These are phyloP conservation scores for Coccomyxa subellipsoidea DNA, from an alignment of 163 green algal genomes.

Conservation along the genomic window DNA sequence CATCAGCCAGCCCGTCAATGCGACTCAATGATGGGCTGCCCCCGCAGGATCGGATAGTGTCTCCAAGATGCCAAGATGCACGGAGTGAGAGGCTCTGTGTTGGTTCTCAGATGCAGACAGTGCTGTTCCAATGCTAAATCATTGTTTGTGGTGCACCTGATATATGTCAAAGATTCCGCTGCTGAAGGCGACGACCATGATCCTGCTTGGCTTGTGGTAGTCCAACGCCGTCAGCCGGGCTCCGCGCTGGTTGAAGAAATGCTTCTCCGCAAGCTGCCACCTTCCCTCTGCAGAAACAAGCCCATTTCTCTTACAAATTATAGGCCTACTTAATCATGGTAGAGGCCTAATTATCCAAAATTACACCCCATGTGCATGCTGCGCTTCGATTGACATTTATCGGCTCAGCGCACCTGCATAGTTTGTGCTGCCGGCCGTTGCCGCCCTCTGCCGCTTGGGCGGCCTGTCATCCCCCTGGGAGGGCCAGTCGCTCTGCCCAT, in stretches of 20 bases:
- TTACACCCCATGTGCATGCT: no score
- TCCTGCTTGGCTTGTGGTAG: conserved; percentile 61
- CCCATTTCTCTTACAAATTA: no score
- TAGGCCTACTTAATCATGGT: no score
- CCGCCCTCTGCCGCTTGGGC: not conserved
- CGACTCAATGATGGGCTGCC: no score
- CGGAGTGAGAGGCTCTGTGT: no score
- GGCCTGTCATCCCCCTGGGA: not conserved
- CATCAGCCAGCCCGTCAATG: not conserved
- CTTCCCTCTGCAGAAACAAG: conserved; percentile 36
- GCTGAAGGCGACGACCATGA: conserved; percentile 85
- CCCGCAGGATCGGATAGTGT: no score
- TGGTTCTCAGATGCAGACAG: no score
- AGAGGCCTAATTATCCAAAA: no score
- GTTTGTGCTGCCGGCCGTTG: not conserved
- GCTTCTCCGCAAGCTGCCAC: conserved; percentile 64
- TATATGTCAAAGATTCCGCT: conserved; percentile 90
- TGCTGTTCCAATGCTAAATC: no score
- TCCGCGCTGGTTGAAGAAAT: conserved; percentile 83
- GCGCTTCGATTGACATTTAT: no score
- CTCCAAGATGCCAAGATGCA: no score
- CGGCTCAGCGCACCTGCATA: not conserved
- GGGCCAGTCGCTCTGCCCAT: not conserved
- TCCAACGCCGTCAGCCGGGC: conserved; percentile 63
- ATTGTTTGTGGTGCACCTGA: no score